Conservation (phyloP, 352 stramenopile species). For the Phytophthora litchii region DNA sequence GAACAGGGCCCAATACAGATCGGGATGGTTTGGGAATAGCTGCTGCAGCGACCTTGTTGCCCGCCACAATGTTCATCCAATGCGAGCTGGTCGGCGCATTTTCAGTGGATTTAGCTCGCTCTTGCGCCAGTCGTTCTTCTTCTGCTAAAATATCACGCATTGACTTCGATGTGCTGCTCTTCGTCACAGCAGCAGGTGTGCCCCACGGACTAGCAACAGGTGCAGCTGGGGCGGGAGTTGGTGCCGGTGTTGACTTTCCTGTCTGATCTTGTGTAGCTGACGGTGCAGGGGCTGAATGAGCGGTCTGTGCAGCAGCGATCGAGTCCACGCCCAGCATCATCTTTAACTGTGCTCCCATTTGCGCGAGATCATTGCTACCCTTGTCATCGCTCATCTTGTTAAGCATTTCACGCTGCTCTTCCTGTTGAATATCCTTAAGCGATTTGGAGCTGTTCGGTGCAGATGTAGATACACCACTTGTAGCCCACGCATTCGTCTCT, state of each 20-base stretch:
- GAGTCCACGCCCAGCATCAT: slow-evolving; percentile 88
- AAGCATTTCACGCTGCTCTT: slow-evolving; percentile 77
- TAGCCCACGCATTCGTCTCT: slow-evolving; percentile 50
- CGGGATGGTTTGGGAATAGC: slow-evolving; percentile 55
- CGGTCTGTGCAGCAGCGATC: slow-evolving; percentile 17
- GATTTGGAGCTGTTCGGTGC: slow-evolving; percentile 41
- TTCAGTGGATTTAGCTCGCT: slow-evolving; percentile 61
- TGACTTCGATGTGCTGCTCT: slow-evolving; percentile 48
- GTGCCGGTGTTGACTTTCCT: slow-evolving; percentile 14
- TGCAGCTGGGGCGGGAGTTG: slow-evolving; percentile 22
- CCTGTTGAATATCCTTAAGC: slow-evolving; percentile 84
- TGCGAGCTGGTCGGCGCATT: slow-evolving; percentile 55
- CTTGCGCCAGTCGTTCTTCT: slow-evolving; percentile 78
- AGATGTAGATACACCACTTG: slow-evolving; percentile 16
- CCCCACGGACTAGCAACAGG: slow-evolving; percentile 58
- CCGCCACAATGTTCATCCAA: slow-evolving; percentile 86
- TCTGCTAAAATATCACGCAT: slow-evolving; percentile 84
- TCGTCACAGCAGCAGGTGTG: slow-evolving; percentile 33
- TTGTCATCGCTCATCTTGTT: slow-evolving; percentile 51
- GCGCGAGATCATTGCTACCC: slow-evolving; percentile 49
- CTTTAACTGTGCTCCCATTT: slow-evolving; percentile 88
- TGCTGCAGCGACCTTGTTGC: slow-evolving; percentile 55
- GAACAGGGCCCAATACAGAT: slow-evolving; percentile 69
- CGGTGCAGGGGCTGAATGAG: slow-evolving; percentile 6
- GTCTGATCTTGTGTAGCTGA: not conserved